phyloP scores from a whole-genome alignment of 257 asterid genomes.

The Avicennia marina region DNA sequence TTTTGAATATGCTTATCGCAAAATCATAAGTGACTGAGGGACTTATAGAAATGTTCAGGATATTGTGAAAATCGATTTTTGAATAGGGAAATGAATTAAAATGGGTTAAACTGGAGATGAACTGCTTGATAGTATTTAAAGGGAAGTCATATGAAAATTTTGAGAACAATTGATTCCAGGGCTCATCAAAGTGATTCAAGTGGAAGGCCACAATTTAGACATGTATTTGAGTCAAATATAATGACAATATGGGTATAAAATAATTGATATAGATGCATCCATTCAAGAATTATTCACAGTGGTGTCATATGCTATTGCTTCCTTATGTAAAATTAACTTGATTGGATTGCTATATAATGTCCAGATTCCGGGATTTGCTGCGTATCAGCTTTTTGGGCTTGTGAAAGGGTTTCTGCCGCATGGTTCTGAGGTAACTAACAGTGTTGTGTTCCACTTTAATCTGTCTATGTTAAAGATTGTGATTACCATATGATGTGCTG shows the following conservation, averaged over 20 bases:
- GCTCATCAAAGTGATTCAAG: neutral
- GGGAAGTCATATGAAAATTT: neutral
- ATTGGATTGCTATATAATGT: slow-evolving; percentile 9
- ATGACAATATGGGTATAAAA: too few relatives aligned
- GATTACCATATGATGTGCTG: slow-evolving; percentile 10
- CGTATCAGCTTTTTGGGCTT: slow-evolving; percentile 75
- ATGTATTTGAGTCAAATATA: neutral
- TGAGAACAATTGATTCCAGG: neutral
- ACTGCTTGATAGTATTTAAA: too few relatives aligned
- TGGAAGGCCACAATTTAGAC: too few relatives aligned
- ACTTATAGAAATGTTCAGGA: too few relatives aligned
- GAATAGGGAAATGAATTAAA: too few relatives aligned
- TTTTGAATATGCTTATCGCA: neutral
- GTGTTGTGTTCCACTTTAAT: neutral
- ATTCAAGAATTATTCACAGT: neutral
- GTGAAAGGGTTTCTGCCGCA: slow-evolving; percentile 66
- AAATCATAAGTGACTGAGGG: neutral
- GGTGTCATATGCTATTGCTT: neutral
- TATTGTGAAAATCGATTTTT: too few relatives aligned
- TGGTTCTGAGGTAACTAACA: slow-evolving; percentile 61
- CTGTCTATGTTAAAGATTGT: neutral
- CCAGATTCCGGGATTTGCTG: slow-evolving; percentile 90
- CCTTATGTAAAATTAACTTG: neutral
- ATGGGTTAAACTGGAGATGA: too few relatives aligned
- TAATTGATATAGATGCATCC: neutral